These are phyloP conservation scores for Magnolia changhungtana DNA, from an alignment of 164 flowering plant genomes.

Conservation along the genomic window DNA sequence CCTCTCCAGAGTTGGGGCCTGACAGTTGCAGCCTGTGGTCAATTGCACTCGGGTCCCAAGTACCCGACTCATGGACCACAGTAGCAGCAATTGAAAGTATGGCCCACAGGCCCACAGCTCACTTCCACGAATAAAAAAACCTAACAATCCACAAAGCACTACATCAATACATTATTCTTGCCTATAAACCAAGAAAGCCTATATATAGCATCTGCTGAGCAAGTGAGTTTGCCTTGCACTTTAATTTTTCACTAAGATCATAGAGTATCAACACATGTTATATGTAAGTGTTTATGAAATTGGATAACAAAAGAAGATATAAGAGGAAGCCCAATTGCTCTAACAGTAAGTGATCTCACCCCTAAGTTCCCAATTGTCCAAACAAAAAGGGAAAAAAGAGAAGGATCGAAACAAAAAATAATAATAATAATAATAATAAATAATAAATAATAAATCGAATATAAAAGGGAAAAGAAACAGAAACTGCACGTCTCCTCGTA, in stretches of 20 bases:
- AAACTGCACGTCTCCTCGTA: slow-evolving; percentile 12
- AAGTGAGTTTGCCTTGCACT: slow-evolving; percentile 6
- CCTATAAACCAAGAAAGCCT: neutral
- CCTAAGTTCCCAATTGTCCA: slow-evolving; percentile 16
- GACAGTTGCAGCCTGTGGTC: too few relatives aligned
- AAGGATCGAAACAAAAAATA: neutral
- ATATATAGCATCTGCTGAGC: neutral
- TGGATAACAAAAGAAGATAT: neutral
- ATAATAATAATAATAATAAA: too few relatives aligned
- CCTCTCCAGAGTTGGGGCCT: too few relatives aligned
- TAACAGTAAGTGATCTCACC: slow-evolving; percentile 7
- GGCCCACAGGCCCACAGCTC: too few relatives aligned
- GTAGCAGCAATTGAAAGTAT: too few relatives aligned
- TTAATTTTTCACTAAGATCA: neutral
- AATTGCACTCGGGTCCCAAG: too few relatives aligned
- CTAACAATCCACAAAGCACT: too few relatives aligned
- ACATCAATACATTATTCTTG: neutral
- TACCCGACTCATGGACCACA: too few relatives aligned
- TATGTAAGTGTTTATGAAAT: neutral
- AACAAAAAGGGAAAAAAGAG: neutral
- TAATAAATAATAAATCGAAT: too few relatives aligned
- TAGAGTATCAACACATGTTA: neutral
- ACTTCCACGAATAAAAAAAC: too few relatives aligned
- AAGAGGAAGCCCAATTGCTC: slow-evolving; percentile 8
- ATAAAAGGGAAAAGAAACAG: neutral